Evolutionary conservation across 306 rosid genomes (phyloP).

Genomic region (Fagus sylvatica): DNA sequence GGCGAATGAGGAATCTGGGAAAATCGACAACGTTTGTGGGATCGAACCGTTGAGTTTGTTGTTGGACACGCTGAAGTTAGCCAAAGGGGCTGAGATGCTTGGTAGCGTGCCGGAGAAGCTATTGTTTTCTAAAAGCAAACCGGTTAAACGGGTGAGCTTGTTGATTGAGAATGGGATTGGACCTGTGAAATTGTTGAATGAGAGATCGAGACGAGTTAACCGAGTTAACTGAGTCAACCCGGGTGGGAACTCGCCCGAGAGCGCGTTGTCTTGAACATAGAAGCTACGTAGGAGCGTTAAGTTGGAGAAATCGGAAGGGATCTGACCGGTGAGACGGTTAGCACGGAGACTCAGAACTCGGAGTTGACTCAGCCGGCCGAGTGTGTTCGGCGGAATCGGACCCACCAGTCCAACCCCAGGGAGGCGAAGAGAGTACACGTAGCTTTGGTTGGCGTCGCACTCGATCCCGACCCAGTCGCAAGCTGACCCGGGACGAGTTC

Average conservation of each 20-base stretch:
- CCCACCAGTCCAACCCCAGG: conserved; percentile 91
- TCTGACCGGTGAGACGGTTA: conserved; percentile 61
- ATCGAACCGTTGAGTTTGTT: conserved; percentile 88
- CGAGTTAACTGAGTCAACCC: conserved; percentile 53
- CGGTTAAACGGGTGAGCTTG: conserved; percentile 69
- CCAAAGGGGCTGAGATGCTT: conserved; percentile 30
- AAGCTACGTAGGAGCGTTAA: conserved; percentile 59
- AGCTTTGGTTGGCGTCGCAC: conserved; percentile 54
- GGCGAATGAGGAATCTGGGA: conserved; percentile 57
- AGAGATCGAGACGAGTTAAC: conserved; percentile 70
- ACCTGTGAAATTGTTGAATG: conserved; percentile 73
- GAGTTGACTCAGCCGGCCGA: conserved; percentile 59
- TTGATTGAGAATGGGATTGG: conserved; percentile 67
- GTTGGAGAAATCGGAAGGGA: conserved; percentile 84
- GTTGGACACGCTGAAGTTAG: conserved; percentile 55
- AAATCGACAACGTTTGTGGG: conserved; percentile 47
- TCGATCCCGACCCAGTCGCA: conserved; percentile 84
- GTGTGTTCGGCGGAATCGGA: conserved; percentile 56
- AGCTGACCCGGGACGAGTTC: conserved; percentile 69
- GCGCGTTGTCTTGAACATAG: conserved; percentile 59
- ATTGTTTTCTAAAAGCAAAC: conserved; percentile 63
- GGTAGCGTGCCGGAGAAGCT: conserved; percentile 68
- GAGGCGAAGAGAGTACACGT: conserved; percentile 56
- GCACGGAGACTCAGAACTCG: conserved; percentile 87
- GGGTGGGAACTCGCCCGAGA: conserved; percentile 66